These are phyloP conservation scores for Ambrosia artemisiifolia DNA, from an alignment of 129 eudicot genomes.

Conservation along the genomic window DNA sequence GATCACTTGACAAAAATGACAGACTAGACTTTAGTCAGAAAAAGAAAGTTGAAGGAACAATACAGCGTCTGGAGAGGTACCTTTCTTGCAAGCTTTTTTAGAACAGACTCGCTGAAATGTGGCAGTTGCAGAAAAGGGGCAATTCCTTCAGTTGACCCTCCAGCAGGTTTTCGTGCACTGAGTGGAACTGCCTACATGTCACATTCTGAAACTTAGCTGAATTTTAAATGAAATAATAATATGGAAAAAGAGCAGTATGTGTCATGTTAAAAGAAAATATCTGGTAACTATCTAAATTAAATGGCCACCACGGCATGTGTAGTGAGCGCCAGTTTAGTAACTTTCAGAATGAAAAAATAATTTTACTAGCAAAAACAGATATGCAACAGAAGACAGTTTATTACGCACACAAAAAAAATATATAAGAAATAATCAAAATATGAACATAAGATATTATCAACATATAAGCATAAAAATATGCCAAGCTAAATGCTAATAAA, in stretches of 20 bases:
- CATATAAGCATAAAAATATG: too few species aligned
- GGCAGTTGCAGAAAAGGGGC: conserved; percentile 95
- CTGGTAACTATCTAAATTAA: background rate
- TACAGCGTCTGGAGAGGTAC: conserved; percentile 38
- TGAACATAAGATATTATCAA: background rate
- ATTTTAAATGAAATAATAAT: background rate
- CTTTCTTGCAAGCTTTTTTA: conserved; percentile 87
- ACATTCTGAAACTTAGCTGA: conserved; percentile 6
- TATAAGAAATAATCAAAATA: background rate
- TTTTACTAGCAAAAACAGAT: background rate
- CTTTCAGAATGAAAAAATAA: too few species aligned
- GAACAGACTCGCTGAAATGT: conserved; percentile 82
- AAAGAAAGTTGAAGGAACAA: too few species aligned
- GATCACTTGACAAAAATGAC: too few species aligned
- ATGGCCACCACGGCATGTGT: background rate
- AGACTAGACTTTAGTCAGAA: too few species aligned
- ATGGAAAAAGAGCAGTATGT: background rate
- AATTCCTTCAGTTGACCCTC: conserved; percentile 76
- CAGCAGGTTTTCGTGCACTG: conserved; percentile 77
- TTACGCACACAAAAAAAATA: background rate
- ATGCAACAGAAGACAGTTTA: background rate
- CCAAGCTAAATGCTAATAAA: too few species aligned
- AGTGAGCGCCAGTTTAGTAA: background rate
- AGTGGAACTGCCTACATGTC: conserved; percentile 88
- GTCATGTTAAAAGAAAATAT: background rate